A percentile compares a stretch with the other conserved stretches of the same genome.
phyloP scores from a whole-genome alignment of 257 asterid genomes.

The Nicotiana attenuata region DNA sequence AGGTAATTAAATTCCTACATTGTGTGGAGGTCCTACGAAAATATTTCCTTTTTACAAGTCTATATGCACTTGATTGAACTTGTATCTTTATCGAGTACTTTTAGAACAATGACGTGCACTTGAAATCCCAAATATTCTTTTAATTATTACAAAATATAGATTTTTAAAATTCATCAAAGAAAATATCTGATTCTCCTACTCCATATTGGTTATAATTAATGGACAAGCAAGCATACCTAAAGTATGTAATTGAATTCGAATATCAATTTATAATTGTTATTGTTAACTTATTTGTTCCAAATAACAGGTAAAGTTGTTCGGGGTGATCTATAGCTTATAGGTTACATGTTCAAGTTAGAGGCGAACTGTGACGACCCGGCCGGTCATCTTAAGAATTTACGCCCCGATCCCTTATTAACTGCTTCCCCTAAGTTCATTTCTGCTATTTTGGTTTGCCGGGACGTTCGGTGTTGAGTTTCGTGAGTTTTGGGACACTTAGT shows the following conservation, averaged over 20 bases:
- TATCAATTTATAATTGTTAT: too few species aligned
- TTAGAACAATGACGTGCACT: not conserved
- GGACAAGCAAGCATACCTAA: not conserved
- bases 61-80: not conserved
- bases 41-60: not conserved
- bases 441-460: too few species aligned
- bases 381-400: too few species aligned
- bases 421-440: too few species aligned
- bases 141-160: not conserved
- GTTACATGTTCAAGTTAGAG: fast-evolving
- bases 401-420: too few species aligned
- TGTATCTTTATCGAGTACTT: not conserved
- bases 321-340: too few species aligned
- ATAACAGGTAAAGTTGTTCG: too few species aligned
- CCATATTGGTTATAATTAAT: not conserved
- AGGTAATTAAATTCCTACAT: not conserved
- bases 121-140: not conserved
- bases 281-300: too few species aligned
- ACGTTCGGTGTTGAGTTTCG: too few species aligned
- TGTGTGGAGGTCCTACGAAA: not conserved
- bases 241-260: too few species aligned
- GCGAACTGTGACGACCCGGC: too few species aligned
- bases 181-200: not conserved
- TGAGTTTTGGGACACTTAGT: too few species aligned
- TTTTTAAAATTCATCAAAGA: not conserved